phyloP scores from a whole-genome alignment of 352 stramenopile genomes.

The Phytophthora foliorum region DNA sequence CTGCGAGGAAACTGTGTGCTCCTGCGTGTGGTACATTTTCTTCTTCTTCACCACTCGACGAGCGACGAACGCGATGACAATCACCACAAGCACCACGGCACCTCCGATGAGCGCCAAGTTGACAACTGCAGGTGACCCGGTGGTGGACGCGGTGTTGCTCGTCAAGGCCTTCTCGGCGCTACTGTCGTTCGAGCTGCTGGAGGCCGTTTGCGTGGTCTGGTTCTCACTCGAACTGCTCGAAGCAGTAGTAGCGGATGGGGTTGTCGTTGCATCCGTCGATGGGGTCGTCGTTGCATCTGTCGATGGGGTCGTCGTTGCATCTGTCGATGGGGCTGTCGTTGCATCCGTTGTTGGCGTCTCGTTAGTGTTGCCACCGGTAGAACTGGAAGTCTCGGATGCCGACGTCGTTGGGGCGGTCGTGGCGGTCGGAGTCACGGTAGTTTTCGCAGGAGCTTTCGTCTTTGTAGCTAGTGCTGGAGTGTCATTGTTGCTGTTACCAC shows the following conservation, averaged over 20 bases:
- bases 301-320: background rate
- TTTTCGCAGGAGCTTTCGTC: constrained; percentile 24
- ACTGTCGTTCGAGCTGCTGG: constrained; percentile 1
- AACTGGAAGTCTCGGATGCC: background rate
- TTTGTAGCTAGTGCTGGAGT: constrained; percentile 11
- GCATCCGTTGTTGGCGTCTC: background rate
- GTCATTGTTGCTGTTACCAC: constrained; percentile 6
- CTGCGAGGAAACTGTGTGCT: constrained; percentile 39
- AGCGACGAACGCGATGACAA: constrained; percentile 63
- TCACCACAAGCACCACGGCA: constrained; percentile 47
- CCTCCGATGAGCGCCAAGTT: constrained; percentile 62
- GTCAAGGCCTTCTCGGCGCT: constrained; percentile 16
- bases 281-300: background rate
- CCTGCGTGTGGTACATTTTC: constrained; percentile 39
- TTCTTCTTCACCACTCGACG: constrained; percentile 42
- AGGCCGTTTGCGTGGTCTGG: constrained; percentile 13
- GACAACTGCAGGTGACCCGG: constrained; percentile 37
- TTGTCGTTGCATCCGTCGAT: background rate
- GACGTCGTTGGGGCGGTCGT: constrained; percentile 3
- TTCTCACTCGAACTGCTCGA: constrained; percentile 3
- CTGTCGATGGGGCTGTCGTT: background rate
- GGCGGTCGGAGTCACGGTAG: constrained; percentile 1
- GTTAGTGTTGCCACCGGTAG: constrained; percentile 17
- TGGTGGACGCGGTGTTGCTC: constrained; percentile 11
- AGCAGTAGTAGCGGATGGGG: background rate